Evolutionary conservation across 345 rosid genomes (phyloP).

Genomic region (Euphorbia peplus): DNA sequence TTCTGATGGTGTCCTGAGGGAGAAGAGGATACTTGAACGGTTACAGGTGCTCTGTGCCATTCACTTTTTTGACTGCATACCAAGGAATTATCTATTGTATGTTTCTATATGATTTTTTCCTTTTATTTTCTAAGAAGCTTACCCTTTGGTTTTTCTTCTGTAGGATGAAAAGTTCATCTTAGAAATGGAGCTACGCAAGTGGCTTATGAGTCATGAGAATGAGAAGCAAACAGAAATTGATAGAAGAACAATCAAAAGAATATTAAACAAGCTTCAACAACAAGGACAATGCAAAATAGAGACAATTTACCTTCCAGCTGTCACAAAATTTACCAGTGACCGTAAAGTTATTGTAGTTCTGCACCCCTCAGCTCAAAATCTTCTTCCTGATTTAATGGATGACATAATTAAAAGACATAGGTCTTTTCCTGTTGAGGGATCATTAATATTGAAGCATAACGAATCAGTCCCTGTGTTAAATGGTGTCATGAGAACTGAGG

Average conservation of each 20-base stretch:
- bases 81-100: constrained; percentile 12
- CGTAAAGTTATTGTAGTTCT: constrained; percentile 63
- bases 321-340: constrained; percentile 68
- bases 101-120: background rate
- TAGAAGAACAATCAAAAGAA: constrained; percentile 75
- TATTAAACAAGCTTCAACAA: constrained; percentile 71
- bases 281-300: constrained; percentile 75
- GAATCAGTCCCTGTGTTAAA: constrained; percentile 65
- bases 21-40: constrained; percentile 74
- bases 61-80: constrained; percentile 13
- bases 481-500: constrained; percentile 63
- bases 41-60: constrained; percentile 49
- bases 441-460: constrained; percentile 44
- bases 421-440: constrained; percentile 66
- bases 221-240: constrained; percentile 70
- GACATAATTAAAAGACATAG: constrained; percentile 75
- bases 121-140: background rate
- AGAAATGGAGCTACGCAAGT: constrained; percentile 69
- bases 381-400: constrained; percentile 52
- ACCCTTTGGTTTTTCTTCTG: constrained; percentile 21
- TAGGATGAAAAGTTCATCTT: constrained; percentile 78
- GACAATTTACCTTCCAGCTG: constrained; percentile 59
- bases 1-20: constrained; percentile 65
- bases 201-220: constrained; percentile 82
- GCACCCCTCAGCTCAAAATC: constrained; percentile 66